Base-by-base conservation (phyloP, 495 filamentous ascomycete genomes). In the Hypoxylon lienhwacheense region DNA sequence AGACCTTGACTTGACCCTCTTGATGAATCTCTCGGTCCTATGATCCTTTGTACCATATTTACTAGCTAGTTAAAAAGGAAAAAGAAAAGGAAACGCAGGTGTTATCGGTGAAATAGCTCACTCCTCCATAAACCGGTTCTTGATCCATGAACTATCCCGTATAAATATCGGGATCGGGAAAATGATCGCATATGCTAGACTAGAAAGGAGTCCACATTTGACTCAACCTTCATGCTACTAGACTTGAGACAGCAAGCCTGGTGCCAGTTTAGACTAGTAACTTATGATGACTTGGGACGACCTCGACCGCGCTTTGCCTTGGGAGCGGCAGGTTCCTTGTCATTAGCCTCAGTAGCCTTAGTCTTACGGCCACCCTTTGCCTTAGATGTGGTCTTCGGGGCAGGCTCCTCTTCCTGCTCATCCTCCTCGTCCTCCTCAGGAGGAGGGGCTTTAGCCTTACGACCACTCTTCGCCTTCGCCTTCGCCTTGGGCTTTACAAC, bases 361-460 rank as follows among this genome's bases (percentile, higher is more conserved):
- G 55, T 55, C 46, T 63, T 63, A 28, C 68, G 70, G 34, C 55
- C 61, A 8, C 56, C 55, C 54, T 64, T 70, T 17, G 44, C 36
- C 51, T 69, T 70, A 5, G 59, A 45, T 10, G 52, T 45, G 12
- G 37, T 39, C 19, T 54, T 63, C 5, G 39, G 47, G 4, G 26
- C 55, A 14, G 44, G 29, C n/a, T 51, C 42, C 17, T 59, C 55
- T 0, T 51, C 42, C 17, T 59, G 47, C 0, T 41, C 36, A 2
- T 58, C 47, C 37, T 43, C 55, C 12, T 59, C 42, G 0, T 43
- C 64, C 19, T 59, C 47, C 7, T 51, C 47, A 2, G 47, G 20
- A 28, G 46, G 28, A 14, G 12, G 5, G 21, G 37, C 56, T 11
- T 36, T 54, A 39, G 37, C 42, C 20, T 60, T 46, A 7, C 16